These are phyloP conservation scores for Daldinia sp. DNA, from an alignment of 2,329 filamentous ascomycete genomes.

Conservation along the genomic window DNA sequence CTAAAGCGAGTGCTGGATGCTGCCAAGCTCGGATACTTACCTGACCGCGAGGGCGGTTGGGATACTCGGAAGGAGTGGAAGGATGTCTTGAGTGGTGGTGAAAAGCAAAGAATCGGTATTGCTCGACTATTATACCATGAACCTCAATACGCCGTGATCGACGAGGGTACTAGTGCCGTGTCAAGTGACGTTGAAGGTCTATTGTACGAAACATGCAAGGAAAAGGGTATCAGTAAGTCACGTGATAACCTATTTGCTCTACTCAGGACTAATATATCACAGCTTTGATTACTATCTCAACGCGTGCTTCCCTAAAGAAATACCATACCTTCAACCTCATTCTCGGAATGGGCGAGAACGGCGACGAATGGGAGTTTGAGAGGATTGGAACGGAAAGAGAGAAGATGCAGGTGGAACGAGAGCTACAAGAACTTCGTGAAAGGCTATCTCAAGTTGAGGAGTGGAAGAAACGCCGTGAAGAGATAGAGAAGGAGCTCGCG, in stretches of 20 bases:
- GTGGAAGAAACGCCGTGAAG: constrained; percentile 79
- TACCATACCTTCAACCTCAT: constrained; percentile 94
- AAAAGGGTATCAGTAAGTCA: constrained; percentile 84
- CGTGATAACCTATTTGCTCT: not conserved
- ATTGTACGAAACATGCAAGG: constrained; percentile 91
- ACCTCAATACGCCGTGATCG: constrained; percentile 90
- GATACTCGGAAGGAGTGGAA: constrained; percentile 98
- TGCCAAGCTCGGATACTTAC: constrained; percentile 86
- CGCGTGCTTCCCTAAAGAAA: constrained; percentile 90
- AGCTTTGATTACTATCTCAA: constrained; percentile 95
- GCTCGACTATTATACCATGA: constrained; percentile 93
- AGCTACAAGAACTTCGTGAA: constrained; percentile 84
- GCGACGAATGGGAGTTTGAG: constrained; percentile 91
- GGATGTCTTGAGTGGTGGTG: constrained; percentile 93
- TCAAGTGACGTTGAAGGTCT: constrained; percentile 93
- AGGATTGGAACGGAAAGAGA: constrained; percentile 92
- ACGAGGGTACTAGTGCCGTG: constrained; percentile 94
- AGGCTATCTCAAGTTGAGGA: constrained; percentile 81
- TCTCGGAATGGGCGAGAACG: constrained; percentile 80
- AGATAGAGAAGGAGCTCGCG: constrained; percentile 84
- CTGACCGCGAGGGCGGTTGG: constrained; percentile 93
- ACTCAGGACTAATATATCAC: constrained; percentile 29
- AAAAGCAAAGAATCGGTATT: constrained; percentile 96
- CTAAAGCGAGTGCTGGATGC: constrained; percentile 81
- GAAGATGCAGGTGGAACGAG: constrained; percentile 91